Evolutionary conservation across 306 rosid species (phyloP), one percentile per base, ranked within the genome.

Genomic region (Hippophae tibetana): DNA sequence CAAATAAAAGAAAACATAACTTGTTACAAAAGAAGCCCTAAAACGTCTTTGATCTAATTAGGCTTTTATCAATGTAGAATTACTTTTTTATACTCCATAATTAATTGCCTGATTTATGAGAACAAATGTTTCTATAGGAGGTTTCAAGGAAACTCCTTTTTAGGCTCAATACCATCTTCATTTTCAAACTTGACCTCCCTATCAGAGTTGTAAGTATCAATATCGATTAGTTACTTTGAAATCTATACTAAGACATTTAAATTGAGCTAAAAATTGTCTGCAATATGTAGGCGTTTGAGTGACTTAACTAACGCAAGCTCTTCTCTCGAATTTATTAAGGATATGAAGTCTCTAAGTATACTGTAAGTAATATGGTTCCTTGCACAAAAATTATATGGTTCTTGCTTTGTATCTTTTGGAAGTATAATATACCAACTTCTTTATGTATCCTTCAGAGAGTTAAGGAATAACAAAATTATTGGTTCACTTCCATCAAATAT

Each of bases 61-160:
- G 38, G 40, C 14, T 56, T 4, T 41, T 18, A 51, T 18, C 9
- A 26, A n/a, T 18, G 13, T 25, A 11, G 0, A 12, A 18, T 60
- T 25, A 52, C 41, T 60, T 53, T 12, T 14, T 7, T 5, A 13
- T n/a, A 10, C 9, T 9, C 55, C 56, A 14, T 43, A 3, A 26
- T 5, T 26, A 18, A 14, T 38, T 43, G 57, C 43, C 59, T 60
- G 8, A 31, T 31, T 1, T 4, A 31, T 31, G 38, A 31, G 38
- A 31, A 1, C 72, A 52, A 46, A 45, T 69, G 46, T 49, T 60
- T 56, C 63, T 23, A 25, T 40, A 90, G 97, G 94, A 82, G 84
- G 74, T 58, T 90, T 72, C 81, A 90, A 66, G 97, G 97, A 11
- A 90, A 90, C 79, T 77, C 88, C 60, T 86, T 90, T 25, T 66